phyloP scores from a whole-genome alignment of 2,329 filamentous ascomycete species.

The Aureobasidium sp. region DNA sequence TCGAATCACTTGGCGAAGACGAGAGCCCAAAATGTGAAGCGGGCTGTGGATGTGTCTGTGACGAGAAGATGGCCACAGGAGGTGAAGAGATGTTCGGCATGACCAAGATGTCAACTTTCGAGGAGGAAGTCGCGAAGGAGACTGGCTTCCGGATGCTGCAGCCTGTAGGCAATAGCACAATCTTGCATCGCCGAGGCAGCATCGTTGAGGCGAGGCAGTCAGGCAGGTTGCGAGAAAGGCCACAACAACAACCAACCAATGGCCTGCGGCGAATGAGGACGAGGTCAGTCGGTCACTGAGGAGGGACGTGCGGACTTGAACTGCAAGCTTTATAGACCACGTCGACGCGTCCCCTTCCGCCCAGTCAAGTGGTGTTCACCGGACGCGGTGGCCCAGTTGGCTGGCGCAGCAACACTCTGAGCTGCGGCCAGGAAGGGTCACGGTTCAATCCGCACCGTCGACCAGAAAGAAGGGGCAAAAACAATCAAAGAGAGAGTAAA shows the following conservation, averaged over 20 bases:
- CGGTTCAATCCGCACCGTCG: neutral
- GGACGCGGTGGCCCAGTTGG: neutral
- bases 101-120: neutral
- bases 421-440: neutral
- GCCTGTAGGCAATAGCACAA: neutral
- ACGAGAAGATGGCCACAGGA: neutral
- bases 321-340: neutral
- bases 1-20: conserved; percentile 14
- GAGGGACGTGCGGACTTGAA: neutral
- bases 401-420: neutral
- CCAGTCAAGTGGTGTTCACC: neutral
- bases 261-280: neutral
- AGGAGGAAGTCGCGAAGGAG: neutral
- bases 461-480: neutral
- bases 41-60: conserved; percentile 18
- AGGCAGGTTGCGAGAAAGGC: neutral
- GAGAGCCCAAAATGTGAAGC: conserved; percentile 16
- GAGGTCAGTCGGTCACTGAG: neutral
- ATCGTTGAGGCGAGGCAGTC: neutral
- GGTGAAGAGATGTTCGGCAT: conserved; percentile 7
- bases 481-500: neutral
- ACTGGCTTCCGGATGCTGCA: conserved; percentile 1
- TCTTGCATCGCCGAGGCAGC: conserved; percentile 8
- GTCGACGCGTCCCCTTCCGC: neutral
- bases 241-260: neutral